Conservation (phyloP, 2,329 filamentous ascomycete species). For the Colletotrichum abscissum region DNA sequence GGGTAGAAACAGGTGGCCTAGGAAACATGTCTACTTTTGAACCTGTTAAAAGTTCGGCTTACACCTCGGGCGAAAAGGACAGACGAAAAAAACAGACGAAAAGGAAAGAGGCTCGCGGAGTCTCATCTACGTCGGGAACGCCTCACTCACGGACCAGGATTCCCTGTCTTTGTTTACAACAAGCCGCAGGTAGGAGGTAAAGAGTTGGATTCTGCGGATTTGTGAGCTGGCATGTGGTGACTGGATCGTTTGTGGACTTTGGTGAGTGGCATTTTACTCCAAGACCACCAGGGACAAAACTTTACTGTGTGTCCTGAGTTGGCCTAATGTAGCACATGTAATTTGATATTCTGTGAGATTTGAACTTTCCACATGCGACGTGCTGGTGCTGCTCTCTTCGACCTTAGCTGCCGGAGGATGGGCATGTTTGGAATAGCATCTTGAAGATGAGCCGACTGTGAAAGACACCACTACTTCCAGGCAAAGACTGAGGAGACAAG, state of each 20-base stretch:
- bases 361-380: neutral
- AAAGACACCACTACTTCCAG: neutral
- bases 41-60: neutral
- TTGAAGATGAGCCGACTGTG: neutral
- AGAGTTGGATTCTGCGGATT: no score
- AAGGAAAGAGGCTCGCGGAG: no score
- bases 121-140: neutral
- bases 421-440: neutral
- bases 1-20: no score
- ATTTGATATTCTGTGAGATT: neutral
- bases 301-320: no score
- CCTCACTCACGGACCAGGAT: neutral
- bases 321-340: no score
- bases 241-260: neutral
- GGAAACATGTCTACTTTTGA: no score
- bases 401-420: neutral
- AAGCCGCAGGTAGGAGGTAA: no score
- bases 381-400: neutral
- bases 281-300: neutral
- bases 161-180: neutral
- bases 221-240: no score
- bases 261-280: neutral
- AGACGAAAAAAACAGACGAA: neutral
- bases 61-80: neutral
- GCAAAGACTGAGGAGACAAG: neutral